Evolutionary conservation across 129 eudicot species (phyloP).

Genomic region (Chrysanthemum lavandulifolium): DNA sequence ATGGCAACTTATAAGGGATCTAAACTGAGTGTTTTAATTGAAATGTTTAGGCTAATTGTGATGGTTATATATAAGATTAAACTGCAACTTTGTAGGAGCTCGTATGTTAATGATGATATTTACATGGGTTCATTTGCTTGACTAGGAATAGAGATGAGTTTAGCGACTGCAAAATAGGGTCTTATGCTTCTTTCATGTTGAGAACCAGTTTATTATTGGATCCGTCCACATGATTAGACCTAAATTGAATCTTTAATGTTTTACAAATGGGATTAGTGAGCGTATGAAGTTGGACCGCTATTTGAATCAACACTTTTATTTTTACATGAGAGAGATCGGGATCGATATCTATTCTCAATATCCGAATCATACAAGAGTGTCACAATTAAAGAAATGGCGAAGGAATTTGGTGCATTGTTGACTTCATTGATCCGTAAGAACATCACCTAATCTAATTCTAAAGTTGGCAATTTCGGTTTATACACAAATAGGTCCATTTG

Average conservation of each 20-base stretch:
- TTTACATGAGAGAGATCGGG: conserved; percentile 92
- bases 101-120: no score
- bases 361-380: conserved; percentile 94
- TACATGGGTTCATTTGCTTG: no score
- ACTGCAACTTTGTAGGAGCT: no score
- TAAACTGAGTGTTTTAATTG: no score
- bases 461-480: neutral
- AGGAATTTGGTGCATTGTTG: conserved; percentile 90
- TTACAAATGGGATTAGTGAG: conserved; percentile 77
- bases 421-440: conserved; percentile 87
- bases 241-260: neutral
- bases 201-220: neutral
- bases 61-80: no score
- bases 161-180: no score
- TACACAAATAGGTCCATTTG: neutral
- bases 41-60: no score
- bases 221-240: neutral
- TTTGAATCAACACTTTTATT: conserved; percentile 83
- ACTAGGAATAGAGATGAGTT: no score
- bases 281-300: conserved; percentile 84
- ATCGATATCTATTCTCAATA: conserved; percentile 88
- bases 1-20: no score
- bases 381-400: conserved; percentile 94
- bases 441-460: neutral
- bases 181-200: no score